A percentile compares a stretch with the other conserved stretches of the same genome.
Conservation (phyloP, 345 rosid genomes). For the Iberis pinnata region DNA sequence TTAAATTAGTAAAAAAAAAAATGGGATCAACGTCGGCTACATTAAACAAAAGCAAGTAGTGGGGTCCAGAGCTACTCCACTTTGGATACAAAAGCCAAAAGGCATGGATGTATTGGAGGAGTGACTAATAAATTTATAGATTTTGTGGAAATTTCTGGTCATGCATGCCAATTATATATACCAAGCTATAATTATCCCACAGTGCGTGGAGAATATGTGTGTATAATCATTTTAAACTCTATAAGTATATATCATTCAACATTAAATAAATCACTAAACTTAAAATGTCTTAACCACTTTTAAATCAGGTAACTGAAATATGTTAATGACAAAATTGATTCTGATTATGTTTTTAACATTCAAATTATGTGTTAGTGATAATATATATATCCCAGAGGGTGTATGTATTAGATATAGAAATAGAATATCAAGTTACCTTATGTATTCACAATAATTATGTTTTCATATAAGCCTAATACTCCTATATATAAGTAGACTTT, state of each 20-base stretch:
- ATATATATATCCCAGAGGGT: no score
- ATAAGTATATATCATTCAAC: not conserved
- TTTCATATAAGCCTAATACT: no score
- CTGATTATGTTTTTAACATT: no score
- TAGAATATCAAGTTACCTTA: no score
- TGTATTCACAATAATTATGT: no score
- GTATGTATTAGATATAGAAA: no score
- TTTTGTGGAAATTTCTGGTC: slow-evolving; percentile 7
- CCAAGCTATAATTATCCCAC: not conserved
- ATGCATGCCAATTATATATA: slow-evolving; percentile 22
- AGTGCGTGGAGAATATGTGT: not conserved
- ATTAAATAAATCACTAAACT: not conserved
- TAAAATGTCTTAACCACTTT: not conserved
- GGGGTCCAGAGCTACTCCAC: slow-evolving; percentile 22
- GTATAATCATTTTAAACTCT: no score
- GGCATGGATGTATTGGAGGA: slow-evolving; percentile 23
- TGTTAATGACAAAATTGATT: no score
- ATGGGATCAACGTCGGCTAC: slow-evolving; percentile 25
- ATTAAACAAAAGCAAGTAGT: slow-evolving; percentile 17
- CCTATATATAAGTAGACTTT: no score
- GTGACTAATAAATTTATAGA: slow-evolving; percentile 2
- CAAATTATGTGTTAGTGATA: no score
- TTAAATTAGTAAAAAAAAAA: slow-evolving; percentile 4
- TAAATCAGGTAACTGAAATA: no score
- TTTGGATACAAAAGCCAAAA: slow-evolving; percentile 26